Percentiles rank a stretch among this genome's conserved stretches.
Evolutionary conservation across 495 filamentous ascomycete genomes (phyloP).

Genomic region (Sabuloglossum arenarium): DNA sequence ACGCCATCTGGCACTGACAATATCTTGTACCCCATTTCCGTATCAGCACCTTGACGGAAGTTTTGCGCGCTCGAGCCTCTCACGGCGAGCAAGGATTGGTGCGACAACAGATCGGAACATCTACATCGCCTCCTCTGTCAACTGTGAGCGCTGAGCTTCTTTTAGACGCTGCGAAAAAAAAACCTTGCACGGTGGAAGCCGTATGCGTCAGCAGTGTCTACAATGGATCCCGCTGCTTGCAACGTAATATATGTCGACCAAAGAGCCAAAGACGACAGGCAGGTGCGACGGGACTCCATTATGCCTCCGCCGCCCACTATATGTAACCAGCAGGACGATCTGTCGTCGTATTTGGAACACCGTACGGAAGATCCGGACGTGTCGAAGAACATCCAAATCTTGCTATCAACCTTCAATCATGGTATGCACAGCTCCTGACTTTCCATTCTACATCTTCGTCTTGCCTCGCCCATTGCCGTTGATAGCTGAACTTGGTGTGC

Average conservation of each 20-base stretch:
- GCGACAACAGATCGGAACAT: not conserved
- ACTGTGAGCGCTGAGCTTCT: not conserved
- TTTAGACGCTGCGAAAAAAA: not conserved
- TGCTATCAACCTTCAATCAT: conserved; percentile 30
- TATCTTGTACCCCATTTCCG: not conserved
- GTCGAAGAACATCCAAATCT: conserved; percentile 24
- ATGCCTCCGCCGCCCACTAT: conserved; percentile 15
- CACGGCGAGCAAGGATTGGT: not conserved
- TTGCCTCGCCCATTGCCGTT: not conserved
- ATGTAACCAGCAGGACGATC: conserved; percentile 22
- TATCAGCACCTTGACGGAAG: not conserved
- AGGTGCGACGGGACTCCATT: not conserved
- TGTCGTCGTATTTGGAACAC: conserved; percentile 15
- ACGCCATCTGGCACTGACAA: too few species aligned
- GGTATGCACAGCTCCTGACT: too few species aligned
- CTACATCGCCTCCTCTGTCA: not conserved
- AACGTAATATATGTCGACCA: conserved; percentile 73
- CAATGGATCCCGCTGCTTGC: conserved; percentile 50
- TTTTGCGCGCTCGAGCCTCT: not conserved
- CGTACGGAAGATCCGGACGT: conserved; percentile 27
- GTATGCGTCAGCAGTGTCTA: conserved; percentile 7
- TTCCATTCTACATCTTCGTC: too few species aligned
- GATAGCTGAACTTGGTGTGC: not conserved
- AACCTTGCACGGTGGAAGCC: not conserved
- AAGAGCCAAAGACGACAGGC: conserved; percentile 39